Base-by-base conservation (phyloP, 192 early-diverging fungal genomes). In the Backusella tarrabulga region DNA sequence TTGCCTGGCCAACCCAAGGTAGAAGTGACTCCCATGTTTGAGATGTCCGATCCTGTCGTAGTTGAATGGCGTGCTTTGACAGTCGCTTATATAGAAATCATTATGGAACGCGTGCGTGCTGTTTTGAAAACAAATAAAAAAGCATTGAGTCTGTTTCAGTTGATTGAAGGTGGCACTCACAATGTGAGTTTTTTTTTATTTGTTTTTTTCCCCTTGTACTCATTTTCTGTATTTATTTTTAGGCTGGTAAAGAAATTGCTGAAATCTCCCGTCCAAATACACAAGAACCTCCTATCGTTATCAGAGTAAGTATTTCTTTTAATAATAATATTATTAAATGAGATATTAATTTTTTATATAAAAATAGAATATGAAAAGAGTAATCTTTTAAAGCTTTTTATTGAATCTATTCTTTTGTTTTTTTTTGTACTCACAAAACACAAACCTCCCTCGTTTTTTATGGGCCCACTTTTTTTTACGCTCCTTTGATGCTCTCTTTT, bases 11-110 rank as follows among this genome's bases (percentile, higher is more conserved):
- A 83, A 46, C 75, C 77, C 17, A 79, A 75, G 44, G 67, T 83
- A 34, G 87, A 87, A 66, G 73, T 80, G 9, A 87, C 93, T 21
- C 94, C 93, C 7, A 81, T 85, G 75, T 96, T 96, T 80, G 89
- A 93, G 23, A 90, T 90, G 40, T 84, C 84, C 70, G 96, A 98
- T 78, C 90, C 94, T 4, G 93, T 92, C 2, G 89, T 98, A n/a
- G 89, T 97, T 38, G 97, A 98, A 79, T 98, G 97, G 97, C 90
- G 97, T 8, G 95, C 94, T 12, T 84, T 98, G 78, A 98, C 97
- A 0, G 92, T 96, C 6, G 88, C 90, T 0, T 85, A 95, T 54
- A 73, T 97, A 70, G 97, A 97, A 77, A 76, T 82, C 32, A 88
- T 96, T 0, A 95, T 91, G 0, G 86, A 87, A 2, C 79, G 84